phyloP scores from a whole-genome alignment of 768 basidiomycete species.

The Lentinula raphanica region DNA sequence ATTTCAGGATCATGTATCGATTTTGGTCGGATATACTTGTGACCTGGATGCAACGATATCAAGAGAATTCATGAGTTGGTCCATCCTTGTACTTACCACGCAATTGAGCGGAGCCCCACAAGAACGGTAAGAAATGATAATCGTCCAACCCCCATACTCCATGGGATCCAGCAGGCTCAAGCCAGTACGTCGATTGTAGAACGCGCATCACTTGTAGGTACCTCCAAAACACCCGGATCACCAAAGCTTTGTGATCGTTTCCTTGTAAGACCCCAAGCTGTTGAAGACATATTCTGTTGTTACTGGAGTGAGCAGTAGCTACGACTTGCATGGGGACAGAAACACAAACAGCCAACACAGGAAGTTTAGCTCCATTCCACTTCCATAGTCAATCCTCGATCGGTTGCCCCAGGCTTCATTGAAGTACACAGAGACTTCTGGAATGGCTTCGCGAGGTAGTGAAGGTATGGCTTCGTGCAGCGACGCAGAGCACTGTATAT shows the following conservation, averaged over 20 bases:
- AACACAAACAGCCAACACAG: conserved; percentile 86
- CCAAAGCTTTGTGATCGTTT: conserved; percentile 69
- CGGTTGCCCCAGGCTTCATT: conserved; percentile 88
- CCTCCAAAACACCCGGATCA: conserved; percentile 86
- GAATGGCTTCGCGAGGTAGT: conserved; percentile 50
- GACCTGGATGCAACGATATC: conserved; percentile 41
- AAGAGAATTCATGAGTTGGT: neutral
- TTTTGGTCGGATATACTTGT: conserved; percentile 87
- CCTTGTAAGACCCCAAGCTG: conserved; percentile 58
- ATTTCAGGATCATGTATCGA: conserved; percentile 90
- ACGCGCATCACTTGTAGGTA: conserved; percentile 80
- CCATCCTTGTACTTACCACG: conserved; percentile 32
- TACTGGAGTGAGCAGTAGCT: neutral
- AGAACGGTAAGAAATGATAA: conserved; percentile 92
- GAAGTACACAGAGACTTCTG: conserved; percentile 79
- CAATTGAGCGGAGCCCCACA: conserved; percentile 82
- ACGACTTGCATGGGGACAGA: neutral
- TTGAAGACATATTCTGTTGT: conserved; percentile 70
- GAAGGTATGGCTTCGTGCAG: conserved; percentile 58
- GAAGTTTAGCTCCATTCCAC: conserved; percentile 98
- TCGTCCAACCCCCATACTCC: conserved; percentile 98
- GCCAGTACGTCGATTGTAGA: conserved; percentile 92
- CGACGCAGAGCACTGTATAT: conserved; percentile 40
- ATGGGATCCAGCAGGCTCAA: conserved; percentile 98
- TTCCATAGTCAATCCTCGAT: conserved; percentile 95